Evolutionary conservation across 2,329 filamentous ascomycete genomes (phyloP), one percentile per base, ranked within the genome.

Genomic region (Geosmithia flava): DNA sequence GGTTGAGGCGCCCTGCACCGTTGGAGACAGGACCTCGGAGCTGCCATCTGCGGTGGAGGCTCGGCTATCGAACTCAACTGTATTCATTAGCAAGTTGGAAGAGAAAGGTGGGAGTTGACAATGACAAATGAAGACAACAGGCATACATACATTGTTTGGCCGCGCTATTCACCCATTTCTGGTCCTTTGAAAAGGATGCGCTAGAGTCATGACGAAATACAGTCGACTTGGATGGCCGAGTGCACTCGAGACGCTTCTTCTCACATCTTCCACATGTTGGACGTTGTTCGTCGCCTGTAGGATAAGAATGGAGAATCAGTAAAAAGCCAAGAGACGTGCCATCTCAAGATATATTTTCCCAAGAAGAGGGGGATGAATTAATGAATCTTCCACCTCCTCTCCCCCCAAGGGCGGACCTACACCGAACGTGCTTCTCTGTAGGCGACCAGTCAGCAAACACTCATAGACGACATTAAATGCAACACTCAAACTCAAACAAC

Each of bases 161-260:
- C 29, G 60, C 56, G 42, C 60, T 64, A 7, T 59, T 62, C 7
- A 66, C 63, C 65, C 63, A 66, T 48, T 60, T 57, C 52, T 67
- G 64, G 47, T 62, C 56, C 4, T 56, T 58, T 45, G 62, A 58
- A 42, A 68, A 62, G 7, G 55, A 57, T 33, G 58, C 59, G 1
- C 56, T 54, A 0, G 63, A 60, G 11, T 62, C 59, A 42, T 66
- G 63, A 5, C 61, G 60, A 52, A 68, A 68, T 6, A 68, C 59
- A 0, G 62, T 65, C 52, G 56, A 59, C 42, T 59, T 63, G 0
- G 54, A 54, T 1, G 66, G 66, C 1, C 63, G 58, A 1, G 58
- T 55, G 47, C 66, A 68, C 0, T 58, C 53, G 7, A 68, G 52
- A 16, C 58, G 54, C 42, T 64, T 66, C 8, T 51, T 46, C 39